Evolutionary conservation across 768 basidiomycete species (phyloP).

Genomic region (Termitomyces sp.): DNA sequence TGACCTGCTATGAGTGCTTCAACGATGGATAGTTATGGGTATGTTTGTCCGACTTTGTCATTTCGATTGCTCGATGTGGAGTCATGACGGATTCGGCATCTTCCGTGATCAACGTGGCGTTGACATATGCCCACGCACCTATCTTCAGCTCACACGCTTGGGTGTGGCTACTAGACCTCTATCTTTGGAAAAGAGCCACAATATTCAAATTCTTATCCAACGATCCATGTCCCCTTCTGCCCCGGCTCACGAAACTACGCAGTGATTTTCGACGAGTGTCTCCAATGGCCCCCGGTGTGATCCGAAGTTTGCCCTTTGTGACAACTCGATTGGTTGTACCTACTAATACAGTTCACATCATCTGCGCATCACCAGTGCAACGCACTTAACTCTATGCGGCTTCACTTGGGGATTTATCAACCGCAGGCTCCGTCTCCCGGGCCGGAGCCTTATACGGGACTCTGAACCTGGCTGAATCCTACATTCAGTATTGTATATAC

Average conservation of each 20-base stretch:
- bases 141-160: background rate
- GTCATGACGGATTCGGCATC: conserved; percentile 9
- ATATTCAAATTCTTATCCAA: background rate
- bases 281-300: background rate
- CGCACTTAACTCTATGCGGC: no score
- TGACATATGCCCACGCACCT: background rate
- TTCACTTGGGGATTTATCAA: no score
- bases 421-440: no score
- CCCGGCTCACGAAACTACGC: no score
- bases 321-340: background rate
- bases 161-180: background rate
- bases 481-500: background rate
- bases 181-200: background rate
- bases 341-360: background rate
- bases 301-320: background rate
- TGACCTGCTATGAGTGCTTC: conserved; percentile 13
- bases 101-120: conserved; percentile 7
- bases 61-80: conserved; percentile 1
- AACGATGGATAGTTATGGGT: conserved; percentile 14
- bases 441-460: no score
- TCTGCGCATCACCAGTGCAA: no score
- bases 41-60: conserved; percentile 15
- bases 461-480: no score
- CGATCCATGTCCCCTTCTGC: background rate
- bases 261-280: background rate